Conservation (phyloP, 768 basidiomycete genomes). For the Tulasnella sp. region DNA sequence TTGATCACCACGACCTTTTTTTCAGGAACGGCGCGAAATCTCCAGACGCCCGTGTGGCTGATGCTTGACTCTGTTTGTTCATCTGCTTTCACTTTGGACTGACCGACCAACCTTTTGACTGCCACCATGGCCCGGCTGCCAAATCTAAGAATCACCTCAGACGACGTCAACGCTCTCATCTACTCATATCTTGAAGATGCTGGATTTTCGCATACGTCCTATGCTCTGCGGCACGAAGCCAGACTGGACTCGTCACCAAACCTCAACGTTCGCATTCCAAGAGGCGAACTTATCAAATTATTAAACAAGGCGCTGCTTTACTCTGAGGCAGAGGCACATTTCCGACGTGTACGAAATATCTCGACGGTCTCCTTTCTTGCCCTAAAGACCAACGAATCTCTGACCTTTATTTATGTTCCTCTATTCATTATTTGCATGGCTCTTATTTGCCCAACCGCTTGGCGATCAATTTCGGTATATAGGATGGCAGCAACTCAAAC, state of each 20-base stretch:
- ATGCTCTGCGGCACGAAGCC: constrained; percentile 70
- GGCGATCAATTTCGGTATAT: not conserved
- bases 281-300: constrained; percentile 77
- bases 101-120: not conserved
- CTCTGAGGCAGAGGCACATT: constrained; percentile 78
- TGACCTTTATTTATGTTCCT: constrained; percentile 4
- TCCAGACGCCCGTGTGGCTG: not conserved
- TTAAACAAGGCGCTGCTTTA: constrained; percentile 77
- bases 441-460: not conserved
- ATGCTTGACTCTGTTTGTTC: constrained; percentile 2
- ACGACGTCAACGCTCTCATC: constrained; percentile 73
- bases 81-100: constrained; percentile 12
- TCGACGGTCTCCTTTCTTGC: not conserved
- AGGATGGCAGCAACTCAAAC: constrained; percentile 49
- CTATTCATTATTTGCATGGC: not conserved
- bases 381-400: not conserved
- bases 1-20: not conserved
- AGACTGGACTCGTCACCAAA: constrained; percentile 66
- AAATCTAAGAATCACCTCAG: constrained; percentile 28
- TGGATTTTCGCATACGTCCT: constrained; percentile 83
- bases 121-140: constrained; percentile 17
- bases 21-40: not conserved
- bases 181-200: constrained; percentile 82
- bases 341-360: constrained; percentile 48
- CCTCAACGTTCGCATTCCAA: constrained; percentile 67